Evolutionary conservation across 2,329 filamentous ascomycete genomes (phyloP).

Genomic region (Nothophoma quercina): DNA sequence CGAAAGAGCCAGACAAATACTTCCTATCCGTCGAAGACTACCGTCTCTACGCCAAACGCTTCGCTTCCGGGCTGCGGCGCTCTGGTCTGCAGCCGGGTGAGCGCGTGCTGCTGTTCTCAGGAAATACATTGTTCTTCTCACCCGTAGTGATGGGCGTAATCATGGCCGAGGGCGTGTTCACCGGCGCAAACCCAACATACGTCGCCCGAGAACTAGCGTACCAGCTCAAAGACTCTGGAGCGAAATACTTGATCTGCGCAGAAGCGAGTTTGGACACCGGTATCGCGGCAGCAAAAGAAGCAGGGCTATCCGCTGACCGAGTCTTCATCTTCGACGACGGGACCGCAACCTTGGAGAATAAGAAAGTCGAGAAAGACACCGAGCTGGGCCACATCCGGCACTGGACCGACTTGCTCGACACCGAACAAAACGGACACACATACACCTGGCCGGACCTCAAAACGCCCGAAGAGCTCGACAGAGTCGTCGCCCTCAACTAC

Average conservation of each 20-base stretch:
- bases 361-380: slow-evolving; percentile 42
- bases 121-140: slow-evolving; percentile 77
- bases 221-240: slow-evolving; percentile 75
- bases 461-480: slow-evolving; percentile 57
- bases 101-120: slow-evolving; percentile 75
- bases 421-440: slow-evolving; percentile 56
- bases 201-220: slow-evolving; percentile 76
- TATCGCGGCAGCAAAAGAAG: slow-evolving; percentile 68
- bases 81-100: slow-evolving; percentile 71
- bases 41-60: slow-evolving; percentile 74
- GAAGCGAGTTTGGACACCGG: slow-evolving; percentile 67
- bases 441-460: slow-evolving; percentile 71
- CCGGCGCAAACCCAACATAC: slow-evolving; percentile 74
- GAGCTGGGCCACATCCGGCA: slow-evolving; percentile 58
- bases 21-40: slow-evolving; percentile 70
- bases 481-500: slow-evolving; percentile 78
- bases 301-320: slow-evolving; percentile 61
- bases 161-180: slow-evolving; percentile 81
- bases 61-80: slow-evolving; percentile 72
- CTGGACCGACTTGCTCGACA: slow-evolving; percentile 68
- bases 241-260: slow-evolving; percentile 71
- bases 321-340: slow-evolving; percentile 73
- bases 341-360: slow-evolving; percentile 54
- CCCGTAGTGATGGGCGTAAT: slow-evolving; percentile 74
- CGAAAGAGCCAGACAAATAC: slow-evolving; percentile 70